Conservation (phyloP, 306 rosid genomes). For the Ceratonia siliqua region DNA sequence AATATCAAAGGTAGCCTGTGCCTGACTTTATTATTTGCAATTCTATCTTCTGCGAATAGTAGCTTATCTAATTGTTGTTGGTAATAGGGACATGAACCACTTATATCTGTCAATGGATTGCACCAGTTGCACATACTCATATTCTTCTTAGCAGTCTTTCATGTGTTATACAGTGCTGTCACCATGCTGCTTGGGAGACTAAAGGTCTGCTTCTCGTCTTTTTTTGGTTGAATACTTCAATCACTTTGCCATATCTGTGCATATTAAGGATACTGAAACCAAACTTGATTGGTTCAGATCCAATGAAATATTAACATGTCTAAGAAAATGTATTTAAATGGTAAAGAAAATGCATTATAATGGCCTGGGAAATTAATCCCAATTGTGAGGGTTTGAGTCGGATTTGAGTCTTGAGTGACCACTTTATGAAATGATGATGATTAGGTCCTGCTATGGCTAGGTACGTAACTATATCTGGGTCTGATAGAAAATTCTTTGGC, state of each 20-base stretch:
- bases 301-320: not conserved
- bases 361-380: not conserved
- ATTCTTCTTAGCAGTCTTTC: conserved; percentile 90
- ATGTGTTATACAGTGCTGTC: conserved; percentile 79
- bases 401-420: not conserved
- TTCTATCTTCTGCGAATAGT: not conserved
- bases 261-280: conserved; percentile 8
- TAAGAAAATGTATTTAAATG: not conserved
- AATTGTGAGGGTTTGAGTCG: not conserved
- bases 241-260: not conserved
- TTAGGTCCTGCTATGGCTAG: not conserved
- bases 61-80: conserved; percentile 31
- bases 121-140: conserved; percentile 95
- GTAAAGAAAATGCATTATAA: not conserved
- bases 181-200: conserved; percentile 98
- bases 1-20: not conserved
- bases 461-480: not conserved
- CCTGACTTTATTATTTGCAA: not conserved
- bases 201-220: conserved; percentile 52
- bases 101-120: conserved; percentile 74
- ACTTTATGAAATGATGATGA: not conserved
- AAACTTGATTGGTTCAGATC: not conserved
- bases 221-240: conserved; percentile 8
- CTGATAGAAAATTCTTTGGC: not conserved
- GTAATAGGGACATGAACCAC: conserved; percentile 69